Base-by-base conservation (phyloP, 2,329 filamentous ascomycete genomes). In the Metarhizium humberi region DNA sequence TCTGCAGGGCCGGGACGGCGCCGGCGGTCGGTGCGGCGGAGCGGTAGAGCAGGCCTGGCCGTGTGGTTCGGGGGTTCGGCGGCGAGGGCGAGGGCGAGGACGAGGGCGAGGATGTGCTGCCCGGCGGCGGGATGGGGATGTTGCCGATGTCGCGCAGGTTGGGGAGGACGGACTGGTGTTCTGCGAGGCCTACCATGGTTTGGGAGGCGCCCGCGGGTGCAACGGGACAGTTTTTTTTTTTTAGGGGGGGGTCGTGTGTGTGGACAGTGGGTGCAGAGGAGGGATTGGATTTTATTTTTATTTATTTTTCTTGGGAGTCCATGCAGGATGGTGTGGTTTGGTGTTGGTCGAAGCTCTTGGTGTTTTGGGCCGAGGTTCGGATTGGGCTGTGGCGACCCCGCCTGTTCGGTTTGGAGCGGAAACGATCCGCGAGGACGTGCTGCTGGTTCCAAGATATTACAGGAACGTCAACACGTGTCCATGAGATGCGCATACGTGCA, bases 141-240 rank as follows among this genome's bases (percentile, higher is more conserved):
- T 82, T 82, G 59, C 84, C 85, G 30, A 86, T 71, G 65, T 88
- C 85, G 54, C 87, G 79, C 65, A 90, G 84, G 70, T 90, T 90
- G 58, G 74, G 75, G 40, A 89, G 70, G 38, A 86, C 71, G 53
- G 65, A 55, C 56, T 77, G 62, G 62, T 79, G 78, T 16, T 76
- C 75, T 8, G 55, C 57, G 49, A 67, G 61, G 40, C 64, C 48
- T 43, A 57, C 42, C 65, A 63, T 64, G 38, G 50, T 54, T 20
- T 18, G 10, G 30, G 25, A 25, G 25, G 25, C 25, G 8, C 20
- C 3, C 30, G 20, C 10, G 66, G 48, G 82, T 75, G 60, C 77
- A 73, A 13, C 5, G 14, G 38, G 38, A 13, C 11, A 5, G 14
- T 5, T 7, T n/a, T 7, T 13, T 4, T 16, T n/a, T n/a, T n/a